Conservation (phyloP, 1,139 yeast genomes). For the Arxiozyma slooffiae region DNA sequence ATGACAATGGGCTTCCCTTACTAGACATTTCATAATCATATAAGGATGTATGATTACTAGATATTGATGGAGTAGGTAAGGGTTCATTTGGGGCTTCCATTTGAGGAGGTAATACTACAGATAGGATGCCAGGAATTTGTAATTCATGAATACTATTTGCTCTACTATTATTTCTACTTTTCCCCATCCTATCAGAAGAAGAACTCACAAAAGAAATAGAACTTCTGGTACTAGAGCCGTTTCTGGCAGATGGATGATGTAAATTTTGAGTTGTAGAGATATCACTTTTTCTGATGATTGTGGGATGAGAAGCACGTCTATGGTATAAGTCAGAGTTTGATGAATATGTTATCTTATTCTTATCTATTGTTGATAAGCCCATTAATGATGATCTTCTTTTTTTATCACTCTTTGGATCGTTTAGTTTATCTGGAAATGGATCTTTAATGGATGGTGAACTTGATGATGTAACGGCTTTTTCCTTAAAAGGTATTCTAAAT, state of each 20-base stretch:
- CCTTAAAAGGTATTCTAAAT: slow-evolving; percentile 57
- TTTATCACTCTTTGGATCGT: slow-evolving; percentile 2
- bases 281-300: not conserved
- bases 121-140: slow-evolving; percentile 22
- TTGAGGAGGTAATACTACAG: slow-evolving; percentile 40
- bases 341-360: not conserved
- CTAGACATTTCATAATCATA: slow-evolving; percentile 10
- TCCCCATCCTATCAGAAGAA: slow-evolving; percentile 23
- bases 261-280: not conserved
- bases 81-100: slow-evolving; percentile 16
- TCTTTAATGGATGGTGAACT: not conserved
- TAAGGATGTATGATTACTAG: slow-evolving; percentile 10
- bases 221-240: slow-evolving; percentile 13
- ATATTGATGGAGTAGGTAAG: slow-evolving; percentile 12
- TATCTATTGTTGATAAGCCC: slow-evolving; percentile 5
- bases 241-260: slow-evolving; percentile 1
- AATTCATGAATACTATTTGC: slow-evolving; percentile 9
- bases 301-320: slow-evolving; percentile 11
- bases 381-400: slow-evolving; percentile 10
- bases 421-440: not conserved
- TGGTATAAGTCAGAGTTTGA: slow-evolving; percentile 1
- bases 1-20: slow-evolving; percentile 21
- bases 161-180: slow-evolving; percentile 8
- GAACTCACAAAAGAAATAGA: slow-evolving; percentile 28
- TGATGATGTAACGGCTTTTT: slow-evolving; percentile 13